phyloP scores from a whole-genome alignment of 176 grass and related monocot genomes.

The Phoenix dactylifera region DNA sequence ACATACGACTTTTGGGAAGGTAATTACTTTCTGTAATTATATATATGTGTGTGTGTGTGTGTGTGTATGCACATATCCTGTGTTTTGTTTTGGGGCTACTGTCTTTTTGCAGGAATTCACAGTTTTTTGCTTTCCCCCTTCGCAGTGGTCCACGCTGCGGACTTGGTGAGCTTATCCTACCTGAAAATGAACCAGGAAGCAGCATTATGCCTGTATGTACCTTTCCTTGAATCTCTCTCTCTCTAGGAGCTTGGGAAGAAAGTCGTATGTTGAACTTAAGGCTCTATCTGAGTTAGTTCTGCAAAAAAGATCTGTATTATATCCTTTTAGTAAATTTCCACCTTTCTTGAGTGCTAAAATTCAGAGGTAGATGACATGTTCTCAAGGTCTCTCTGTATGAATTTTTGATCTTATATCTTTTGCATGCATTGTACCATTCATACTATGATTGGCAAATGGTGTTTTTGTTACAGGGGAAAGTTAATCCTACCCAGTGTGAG shows the following conservation, averaged over 20 bases:
- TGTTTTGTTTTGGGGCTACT: no score
- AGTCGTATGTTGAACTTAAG: no score
- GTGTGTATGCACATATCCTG: no score
- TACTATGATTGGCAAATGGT: neutral
- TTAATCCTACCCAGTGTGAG: conserved; percentile 95
- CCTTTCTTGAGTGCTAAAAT: neutral
- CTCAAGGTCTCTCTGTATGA: neutral
- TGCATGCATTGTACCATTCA: neutral
- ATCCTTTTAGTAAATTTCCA: neutral
- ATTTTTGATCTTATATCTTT: neutral
- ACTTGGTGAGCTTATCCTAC: conserved; percentile 90
- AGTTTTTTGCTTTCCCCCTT: neutral
- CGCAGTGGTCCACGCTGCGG: conserved; percentile 88
- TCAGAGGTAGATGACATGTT: no score
- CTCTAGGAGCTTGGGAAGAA: neutral
- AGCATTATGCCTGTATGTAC: conserved; percentile 94
- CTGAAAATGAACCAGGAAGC: conserved; percentile 99
- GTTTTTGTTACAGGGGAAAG: conserved; percentile 61
- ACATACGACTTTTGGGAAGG: conserved; percentile 94
- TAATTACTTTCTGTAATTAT: conserved; percentile 7
- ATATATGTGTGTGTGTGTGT: no score
- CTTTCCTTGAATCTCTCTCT: conserved; percentile 3
- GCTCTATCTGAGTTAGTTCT: no score
- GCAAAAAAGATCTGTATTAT: no score
- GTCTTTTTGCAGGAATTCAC: neutral